phyloP scores from a whole-genome alignment of 495 filamentous ascomycete genomes.

The Aspergillus panamensis region DNA sequence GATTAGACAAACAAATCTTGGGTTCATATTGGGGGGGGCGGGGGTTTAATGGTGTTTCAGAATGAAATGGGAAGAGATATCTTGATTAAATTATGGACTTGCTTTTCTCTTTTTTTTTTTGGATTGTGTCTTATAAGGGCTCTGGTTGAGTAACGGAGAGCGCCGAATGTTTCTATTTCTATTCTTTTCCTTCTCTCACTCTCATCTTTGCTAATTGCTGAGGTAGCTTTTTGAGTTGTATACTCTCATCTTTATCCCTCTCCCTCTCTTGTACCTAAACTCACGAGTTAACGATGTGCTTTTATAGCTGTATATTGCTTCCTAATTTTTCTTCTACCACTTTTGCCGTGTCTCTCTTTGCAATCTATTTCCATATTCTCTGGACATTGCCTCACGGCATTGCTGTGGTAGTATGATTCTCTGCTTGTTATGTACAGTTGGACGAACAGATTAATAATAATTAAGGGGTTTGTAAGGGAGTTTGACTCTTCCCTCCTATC shows the following conservation, averaged over 20 bases:
- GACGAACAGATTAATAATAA: too few species aligned
- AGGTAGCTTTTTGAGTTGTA: background rate
- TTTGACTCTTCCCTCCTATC: too few species aligned
- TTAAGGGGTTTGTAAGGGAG: too few species aligned
- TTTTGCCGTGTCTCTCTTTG: background rate
- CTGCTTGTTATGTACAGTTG: too few species aligned
- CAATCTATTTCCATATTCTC: too few species aligned
- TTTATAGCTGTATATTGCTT: slow-evolving; percentile 5
- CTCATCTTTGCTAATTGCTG: too few species aligned
- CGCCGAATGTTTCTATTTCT: slow-evolving; percentile 6
- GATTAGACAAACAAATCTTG: slow-evolving; percentile 8
- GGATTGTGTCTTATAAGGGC: background rate
- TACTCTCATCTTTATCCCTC: slow-evolving; percentile 7
- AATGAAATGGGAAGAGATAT: background rate
- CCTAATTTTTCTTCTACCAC: background rate
- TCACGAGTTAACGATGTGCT: slow-evolving; percentile 22
- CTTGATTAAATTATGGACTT: background rate
- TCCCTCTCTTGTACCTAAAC: slow-evolving; percentile 6
- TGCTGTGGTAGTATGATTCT: too few species aligned
- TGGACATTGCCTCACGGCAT: too few species aligned
- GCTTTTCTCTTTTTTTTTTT: background rate
- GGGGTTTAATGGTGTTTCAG: background rate
- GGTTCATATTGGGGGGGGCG: background rate
- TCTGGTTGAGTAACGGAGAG: background rate
- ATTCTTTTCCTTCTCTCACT: background rate